Percentiles rank a stretch among this genome's conserved stretches.
phyloP scores from a whole-genome alignment of 176 grass and related monocot species.

The Oryza punctata region DNA sequence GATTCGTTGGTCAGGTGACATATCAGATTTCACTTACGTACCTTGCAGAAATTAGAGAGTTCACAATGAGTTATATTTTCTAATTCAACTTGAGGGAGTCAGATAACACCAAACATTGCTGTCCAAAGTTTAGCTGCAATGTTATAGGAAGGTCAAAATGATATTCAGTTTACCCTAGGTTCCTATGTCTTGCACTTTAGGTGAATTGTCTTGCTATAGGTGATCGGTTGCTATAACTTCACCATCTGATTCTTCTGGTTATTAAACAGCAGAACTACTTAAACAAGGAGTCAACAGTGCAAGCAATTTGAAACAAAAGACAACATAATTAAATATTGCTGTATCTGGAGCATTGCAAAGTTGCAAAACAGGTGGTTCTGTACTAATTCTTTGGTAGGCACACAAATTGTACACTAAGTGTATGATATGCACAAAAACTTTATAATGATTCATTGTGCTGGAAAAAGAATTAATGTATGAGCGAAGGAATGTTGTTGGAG shows the following conservation, averaged over 20 bases:
- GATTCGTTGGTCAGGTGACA: background rate
- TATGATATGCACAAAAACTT: too few relatives aligned
- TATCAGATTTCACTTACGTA: background rate
- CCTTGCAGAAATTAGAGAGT: too few relatives aligned
- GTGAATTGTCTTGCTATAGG: background rate
- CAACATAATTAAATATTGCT: background rate
- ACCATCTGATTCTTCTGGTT: background rate
- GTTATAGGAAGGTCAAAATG: background rate
- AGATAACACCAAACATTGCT: background rate
- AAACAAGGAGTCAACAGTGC: background rate
- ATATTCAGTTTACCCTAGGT: background rate
- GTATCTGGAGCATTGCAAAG: background rate
- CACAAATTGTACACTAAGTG: too few relatives aligned
- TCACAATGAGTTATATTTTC: background rate
- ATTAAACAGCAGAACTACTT: background rate
- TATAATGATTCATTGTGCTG: too few relatives aligned
- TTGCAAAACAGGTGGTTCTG: too few relatives aligned
- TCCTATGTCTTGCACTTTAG: background rate
- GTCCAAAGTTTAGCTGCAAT: background rate
- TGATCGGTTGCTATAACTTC: background rate
- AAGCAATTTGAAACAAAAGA: background rate
- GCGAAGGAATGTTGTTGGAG: background rate
- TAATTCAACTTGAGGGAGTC: background rate
- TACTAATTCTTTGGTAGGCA: too few relatives aligned
- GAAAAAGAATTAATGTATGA: too few relatives aligned